These are phyloP conservation scores for Thalassia testudinum DNA, from an alignment of 116 monocot species.

Conservation along the genomic window DNA sequence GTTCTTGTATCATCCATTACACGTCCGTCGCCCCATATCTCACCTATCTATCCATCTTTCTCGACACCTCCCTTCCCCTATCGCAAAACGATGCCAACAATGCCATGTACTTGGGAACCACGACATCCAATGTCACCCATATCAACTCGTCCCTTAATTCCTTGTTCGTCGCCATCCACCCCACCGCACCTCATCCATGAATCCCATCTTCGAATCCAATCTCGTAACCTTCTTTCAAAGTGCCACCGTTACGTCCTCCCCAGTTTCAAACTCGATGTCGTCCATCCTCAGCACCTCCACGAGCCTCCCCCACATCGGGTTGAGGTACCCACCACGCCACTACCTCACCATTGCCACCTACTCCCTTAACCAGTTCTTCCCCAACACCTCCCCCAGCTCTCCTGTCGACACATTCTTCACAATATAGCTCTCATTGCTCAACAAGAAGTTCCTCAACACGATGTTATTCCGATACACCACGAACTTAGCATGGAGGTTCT, in stretches of 20 bases:
- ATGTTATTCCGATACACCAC: slow-evolving; percentile 32
- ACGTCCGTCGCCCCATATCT: slow-evolving; percentile 36
- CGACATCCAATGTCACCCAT: slow-evolving; percentile 10
- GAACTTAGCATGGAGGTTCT: slow-evolving; percentile 51
- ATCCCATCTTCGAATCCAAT: no score
- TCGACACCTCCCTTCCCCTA: neutral
- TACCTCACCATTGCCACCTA: slow-evolving; percentile 32
- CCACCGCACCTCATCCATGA: slow-evolving; percentile 28
- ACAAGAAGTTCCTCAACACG: slow-evolving; percentile 36
- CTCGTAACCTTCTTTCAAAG: no score
- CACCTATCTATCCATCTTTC: slow-evolving; percentile 10
- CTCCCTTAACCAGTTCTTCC: slow-evolving; percentile 67
- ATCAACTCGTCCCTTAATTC: slow-evolving; percentile 32
- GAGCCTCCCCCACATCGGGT: slow-evolving; percentile 60
- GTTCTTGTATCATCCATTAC: no score
- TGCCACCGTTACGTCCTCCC: no score
- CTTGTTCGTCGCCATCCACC: slow-evolving; percentile 8
- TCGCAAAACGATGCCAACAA: slow-evolving; percentile 19
- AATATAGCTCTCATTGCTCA: slow-evolving; percentile 73
- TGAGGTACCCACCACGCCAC: slow-evolving; percentile 47
- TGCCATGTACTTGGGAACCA: slow-evolving; percentile 37
- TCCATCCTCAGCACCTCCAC: no score
- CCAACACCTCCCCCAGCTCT: slow-evolving; percentile 49
- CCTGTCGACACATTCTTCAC: slow-evolving; percentile 52
- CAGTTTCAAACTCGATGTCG: no score